Evolutionary conservation across 345 rosid species (phyloP).

Genomic region (Streptanthus diversifolius): DNA sequence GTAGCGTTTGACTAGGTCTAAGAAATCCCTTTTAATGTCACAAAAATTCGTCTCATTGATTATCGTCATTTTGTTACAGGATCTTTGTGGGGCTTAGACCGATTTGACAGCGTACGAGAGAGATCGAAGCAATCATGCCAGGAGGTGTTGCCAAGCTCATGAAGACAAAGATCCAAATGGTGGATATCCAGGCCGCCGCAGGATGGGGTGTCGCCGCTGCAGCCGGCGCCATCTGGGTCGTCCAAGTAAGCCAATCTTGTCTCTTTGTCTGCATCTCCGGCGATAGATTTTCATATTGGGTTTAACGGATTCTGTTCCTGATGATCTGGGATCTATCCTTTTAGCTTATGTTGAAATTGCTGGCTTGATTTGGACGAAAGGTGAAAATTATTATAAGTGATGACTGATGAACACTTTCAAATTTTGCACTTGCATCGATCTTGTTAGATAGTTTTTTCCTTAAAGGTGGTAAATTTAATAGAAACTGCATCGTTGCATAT

Average conservation of each 20-base stretch:
- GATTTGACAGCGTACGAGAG: constrained; percentile 23
- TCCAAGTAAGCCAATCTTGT: constrained; percentile 50
- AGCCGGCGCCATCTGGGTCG: constrained; percentile 61
- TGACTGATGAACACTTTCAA: not conserved
- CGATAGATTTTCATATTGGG: not conserved
- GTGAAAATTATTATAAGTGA: not conserved
- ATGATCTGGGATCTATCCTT: constrained; percentile 14
- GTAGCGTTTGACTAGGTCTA: constrained; percentile 20
- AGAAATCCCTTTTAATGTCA: not conserved
- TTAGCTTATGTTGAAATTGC: not conserved
- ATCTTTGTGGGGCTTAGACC: constrained; percentile 11
- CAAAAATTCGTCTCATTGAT: constrained; percentile 11
- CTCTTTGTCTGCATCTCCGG: not conserved
- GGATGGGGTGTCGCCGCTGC: constrained; percentile 83
- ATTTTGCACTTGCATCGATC: not conserved
- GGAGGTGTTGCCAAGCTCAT: constrained; percentile 44
- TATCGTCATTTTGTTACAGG: constrained; percentile 14
- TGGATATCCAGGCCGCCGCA: constrained; percentile 67
- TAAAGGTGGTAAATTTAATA: not conserved
- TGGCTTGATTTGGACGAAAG: not conserved
- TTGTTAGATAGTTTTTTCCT: not conserved
- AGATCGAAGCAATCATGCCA: constrained; percentile 44
- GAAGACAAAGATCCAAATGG: constrained; percentile 54
- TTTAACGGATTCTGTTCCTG: not conserved
- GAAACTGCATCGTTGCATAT: constrained; percentile 4